Conservation (phyloP, 345 rosid genomes). For the Cardamine chenopodiifolia region DNA sequence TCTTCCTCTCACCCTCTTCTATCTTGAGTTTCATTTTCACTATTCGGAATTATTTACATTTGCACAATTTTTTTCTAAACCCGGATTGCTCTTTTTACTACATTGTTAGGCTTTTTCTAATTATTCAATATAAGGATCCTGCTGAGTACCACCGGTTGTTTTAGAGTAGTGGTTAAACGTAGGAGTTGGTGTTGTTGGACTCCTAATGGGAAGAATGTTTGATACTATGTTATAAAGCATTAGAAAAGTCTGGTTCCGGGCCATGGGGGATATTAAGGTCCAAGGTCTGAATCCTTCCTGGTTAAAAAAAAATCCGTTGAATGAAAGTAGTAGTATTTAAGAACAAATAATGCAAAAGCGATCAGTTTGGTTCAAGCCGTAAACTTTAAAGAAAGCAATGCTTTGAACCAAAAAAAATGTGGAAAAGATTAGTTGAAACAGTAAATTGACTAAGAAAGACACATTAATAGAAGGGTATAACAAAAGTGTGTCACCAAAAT, state of each 20-base stretch:
- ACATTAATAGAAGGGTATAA: background rate
- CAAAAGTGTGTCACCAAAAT: background rate
- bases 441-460: background rate
- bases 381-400: background rate
- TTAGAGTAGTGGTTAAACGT: too few species aligned
- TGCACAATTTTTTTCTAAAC: background rate
- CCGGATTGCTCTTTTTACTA: background rate
- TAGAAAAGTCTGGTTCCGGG: too few species aligned
- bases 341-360: background rate
- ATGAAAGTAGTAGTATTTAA: too few species aligned
- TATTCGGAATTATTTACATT: background rate
- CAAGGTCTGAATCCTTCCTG: too few species aligned
- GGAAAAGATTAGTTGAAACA: background rate
- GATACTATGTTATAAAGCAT: too few species aligned
- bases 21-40: background rate
- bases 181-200: too few species aligned
- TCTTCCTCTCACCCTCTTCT: background rate
- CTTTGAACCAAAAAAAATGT: background rate
- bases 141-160: too few species aligned
- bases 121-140: background rate
- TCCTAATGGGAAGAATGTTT: too few species aligned
- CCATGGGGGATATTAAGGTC: too few species aligned
- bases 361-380: background rate
- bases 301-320: too few species aligned
- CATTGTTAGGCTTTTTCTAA: background rate